Percentiles rank a stretch among this genome's conserved stretches.
Evolutionary conservation across 129 eudicot species (phyloP).

Genomic region (Flaveria ramosissima): DNA sequence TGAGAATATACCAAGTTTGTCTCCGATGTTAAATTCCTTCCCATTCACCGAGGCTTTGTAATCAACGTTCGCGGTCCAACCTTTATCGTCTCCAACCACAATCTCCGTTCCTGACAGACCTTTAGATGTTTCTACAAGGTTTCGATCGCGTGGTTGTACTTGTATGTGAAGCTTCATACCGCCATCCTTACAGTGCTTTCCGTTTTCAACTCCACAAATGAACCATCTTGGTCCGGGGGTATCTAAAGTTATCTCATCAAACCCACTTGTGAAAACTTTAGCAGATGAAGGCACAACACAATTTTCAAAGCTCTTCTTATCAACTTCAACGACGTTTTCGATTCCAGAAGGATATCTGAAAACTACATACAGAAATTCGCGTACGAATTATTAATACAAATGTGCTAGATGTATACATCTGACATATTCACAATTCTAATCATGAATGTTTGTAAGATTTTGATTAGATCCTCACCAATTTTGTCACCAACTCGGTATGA

Average conservation of each 20-base stretch:
- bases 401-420: no score
- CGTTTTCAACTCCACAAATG: conserved; percentile 46
- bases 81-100: neutral
- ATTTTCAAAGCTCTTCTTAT: neutral
- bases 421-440: neutral
- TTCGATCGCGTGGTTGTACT: neutral
- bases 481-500: neutral
- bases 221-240: conserved; percentile 41
- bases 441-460: neutral
- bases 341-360: conserved; percentile 13
- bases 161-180: conserved; percentile 26
- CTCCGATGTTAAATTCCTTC: no score
- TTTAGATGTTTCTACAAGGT: neutral
- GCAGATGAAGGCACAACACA: conserved; percentile 17
- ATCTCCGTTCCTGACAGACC: neutral
- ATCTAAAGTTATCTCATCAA: conserved; percentile 23
- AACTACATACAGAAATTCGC: neutral
- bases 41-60: no score
- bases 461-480: neutral
- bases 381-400: no score
- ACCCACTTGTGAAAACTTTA: conserved; percentile 34
- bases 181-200: conserved; percentile 27
- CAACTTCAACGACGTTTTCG: neutral
- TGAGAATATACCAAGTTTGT: no score
- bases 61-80: neutral